Base-by-base conservation (phyloP, 108 stramenopile species). In the Bacterosira constricta region DNA sequence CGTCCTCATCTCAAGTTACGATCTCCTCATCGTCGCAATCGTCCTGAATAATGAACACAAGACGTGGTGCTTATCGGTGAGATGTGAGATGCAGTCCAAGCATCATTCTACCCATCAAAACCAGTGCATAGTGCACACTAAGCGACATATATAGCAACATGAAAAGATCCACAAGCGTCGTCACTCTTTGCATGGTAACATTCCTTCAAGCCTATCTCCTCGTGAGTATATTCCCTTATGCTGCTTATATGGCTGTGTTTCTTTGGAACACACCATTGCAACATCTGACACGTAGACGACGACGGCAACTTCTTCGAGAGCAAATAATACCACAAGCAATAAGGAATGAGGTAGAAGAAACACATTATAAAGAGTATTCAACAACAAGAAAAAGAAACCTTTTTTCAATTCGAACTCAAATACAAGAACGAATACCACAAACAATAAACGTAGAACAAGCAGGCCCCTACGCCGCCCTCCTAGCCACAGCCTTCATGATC, bases 401-500 rank as follows among this genome's bases (percentile, higher is more conserved):
- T 50, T 44, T 47, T 44, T 6, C 18, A 13, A 17, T 9, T 26
- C n/a, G n/a, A n/a, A n/a, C n/a, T 13, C 39, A 44, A 49, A 31
- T 49, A 17, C 12, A 15, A 42, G 7, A 29, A 64, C 20, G 10
- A 2, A 62, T 20, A 1, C 27, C 29, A 52, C 34, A 55, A 30
- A 23, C 32, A 29, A 51, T 62, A 31, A 64, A 31, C 26, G 49
- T 29, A 17, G 88, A 90, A 62, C 80, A 60, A 21, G 85, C 78
- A 10, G 90, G 90, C 4, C 62, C 76, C 4, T 91, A 85, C 54
- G 88, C 90, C 10, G 90, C 88, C 8, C 58, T 88, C 15, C 42
- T 91, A 13, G 84, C 90, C 1, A 80, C 82, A 0, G 80, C 85
- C 18, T 91, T 91, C 67, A 90, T 88, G 87, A 68, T 76, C 30